phyloP scores from a whole-genome alignment of 2,329 filamentous ascomycete genomes.

The Cercospora beticola region DNA sequence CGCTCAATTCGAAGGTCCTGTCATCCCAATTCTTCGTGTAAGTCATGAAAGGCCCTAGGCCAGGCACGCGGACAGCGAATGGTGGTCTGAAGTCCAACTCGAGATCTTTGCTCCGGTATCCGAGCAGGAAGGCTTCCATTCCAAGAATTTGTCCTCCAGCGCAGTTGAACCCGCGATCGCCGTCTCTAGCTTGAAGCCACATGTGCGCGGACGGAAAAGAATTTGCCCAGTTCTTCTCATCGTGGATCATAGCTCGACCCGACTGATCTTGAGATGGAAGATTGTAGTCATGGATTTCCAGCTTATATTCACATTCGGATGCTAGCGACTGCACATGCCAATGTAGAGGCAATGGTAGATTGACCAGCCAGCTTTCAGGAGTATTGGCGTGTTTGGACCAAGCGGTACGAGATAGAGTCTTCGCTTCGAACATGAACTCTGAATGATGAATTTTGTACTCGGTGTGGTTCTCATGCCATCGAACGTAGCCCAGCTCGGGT shows the following conservation, averaged over 20 bases:
- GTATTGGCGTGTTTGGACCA: slow-evolving; percentile 43
- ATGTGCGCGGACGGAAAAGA: slow-evolving; percentile 48
- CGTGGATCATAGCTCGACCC: slow-evolving; percentile 45
- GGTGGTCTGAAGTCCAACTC: slow-evolving; percentile 48
- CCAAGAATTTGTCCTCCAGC: slow-evolving; percentile 45
- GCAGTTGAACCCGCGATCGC: slow-evolving; percentile 34
- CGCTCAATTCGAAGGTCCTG: slow-evolving; percentile 41
- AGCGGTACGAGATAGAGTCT: slow-evolving; percentile 40
- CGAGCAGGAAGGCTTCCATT: slow-evolving; percentile 49
- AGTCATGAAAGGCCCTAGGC: slow-evolving; percentile 45
- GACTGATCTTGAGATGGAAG: slow-evolving; percentile 29
- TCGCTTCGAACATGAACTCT: slow-evolving; percentile 44
- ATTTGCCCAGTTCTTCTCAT: slow-evolving; percentile 54
- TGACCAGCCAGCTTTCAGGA: slow-evolving; percentile 48
- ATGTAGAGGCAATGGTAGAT: slow-evolving; percentile 51
- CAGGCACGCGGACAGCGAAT: slow-evolving; percentile 42
- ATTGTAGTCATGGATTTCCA: slow-evolving; percentile 40
- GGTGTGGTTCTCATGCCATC: slow-evolving; percentile 38
- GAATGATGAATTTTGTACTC: slow-evolving; percentile 38
- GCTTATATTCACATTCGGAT: slow-evolving; percentile 42
- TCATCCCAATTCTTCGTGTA: slow-evolving; percentile 44
- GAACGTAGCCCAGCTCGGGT: slow-evolving; percentile 44
- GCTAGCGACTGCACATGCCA: slow-evolving; percentile 53
- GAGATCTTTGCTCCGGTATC: slow-evolving; percentile 43
- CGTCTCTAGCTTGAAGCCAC: slow-evolving; percentile 42